phyloP scores from a whole-genome alignment of 2,329 filamentous ascomycete genomes.

The Falciphora oryzae region DNA sequence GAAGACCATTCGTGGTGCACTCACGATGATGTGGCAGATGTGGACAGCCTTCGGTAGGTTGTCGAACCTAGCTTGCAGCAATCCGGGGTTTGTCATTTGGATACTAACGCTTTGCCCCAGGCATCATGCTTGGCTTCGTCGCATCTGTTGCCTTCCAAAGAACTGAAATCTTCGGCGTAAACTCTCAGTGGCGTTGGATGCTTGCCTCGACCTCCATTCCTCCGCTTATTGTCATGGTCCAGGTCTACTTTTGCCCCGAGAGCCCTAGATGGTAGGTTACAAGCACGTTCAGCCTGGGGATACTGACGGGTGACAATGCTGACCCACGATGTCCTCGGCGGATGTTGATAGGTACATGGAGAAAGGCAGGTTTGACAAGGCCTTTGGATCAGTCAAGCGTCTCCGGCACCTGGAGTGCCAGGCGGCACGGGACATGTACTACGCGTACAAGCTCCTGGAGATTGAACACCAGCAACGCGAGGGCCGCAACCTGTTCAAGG shows the following conservation, averaged over 20 bases:
- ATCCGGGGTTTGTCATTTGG: no score
- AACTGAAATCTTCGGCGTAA: not conserved
- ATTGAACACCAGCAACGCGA: slow-evolving; percentile 39
- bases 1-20: slow-evolving; percentile 5
- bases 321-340: not conserved
- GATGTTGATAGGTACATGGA: slow-evolving; percentile 1
- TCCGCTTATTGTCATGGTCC: slow-evolving; percentile 2
- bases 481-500: slow-evolving; percentile 22
- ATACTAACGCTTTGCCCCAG: not conserved
- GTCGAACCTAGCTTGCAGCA: no score
- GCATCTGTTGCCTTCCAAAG: not conserved
- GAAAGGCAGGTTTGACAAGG: slow-evolving; percentile 25
- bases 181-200: slow-evolving; percentile 9
- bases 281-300: not conserved
- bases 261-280: slow-evolving; percentile 1
- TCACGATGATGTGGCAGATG: slow-evolving; percentile 19
- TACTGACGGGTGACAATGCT: not conserved
- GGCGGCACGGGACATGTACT: slow-evolving; percentile 50
- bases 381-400: slow-evolving; percentile 38
- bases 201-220: slow-evolving; percentile 6
- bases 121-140: slow-evolving; percentile 42
- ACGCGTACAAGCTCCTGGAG: slow-evolving; percentile 52
- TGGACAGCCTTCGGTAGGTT: slow-evolving; percentile 34
- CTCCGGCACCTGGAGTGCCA: slow-evolving; percentile 48
- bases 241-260: slow-evolving; percentile 7